A percentile compares a stretch with the other conserved stretches of the same genome.
Conservation (phyloP, 78 protist genomes). For the Dictyostelium discoideum region dicty_2.7 NC_007088.5:7642001-7642500, state of each 20-base stretch:
- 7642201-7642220: constrained; percentile 61
- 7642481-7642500: constrained; percentile 29
- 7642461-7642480: constrained; percentile 15
- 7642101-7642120: constrained; percentile 21
- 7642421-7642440: constrained; percentile 74
- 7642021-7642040: neutral
- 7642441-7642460: constrained; percentile 69
- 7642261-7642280: neutral
- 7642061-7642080: constrained; percentile 24
- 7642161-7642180: constrained; percentile 25
- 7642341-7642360: constrained; percentile 64
- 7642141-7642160: constrained; percentile 1
- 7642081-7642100: constrained; percentile 26
- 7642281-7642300: constrained; percentile 1
- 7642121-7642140: neutral
- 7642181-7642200: constrained; percentile 31
- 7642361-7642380: constrained; percentile 66
- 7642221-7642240: constrained; percentile 28
- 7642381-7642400: constrained; percentile 17
- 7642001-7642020: constrained; percentile 28
- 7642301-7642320: constrained; percentile 62
- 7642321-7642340: constrained; percentile 30
- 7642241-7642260: constrained; percentile 3
- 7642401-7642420: constrained; percentile 48
- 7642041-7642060: constrained; percentile 10